Evolutionary conservation across 768 basidiomycete species (phyloP), one percentile per base, ranked within the genome.

Genomic region (Mycena crocata): DNA sequence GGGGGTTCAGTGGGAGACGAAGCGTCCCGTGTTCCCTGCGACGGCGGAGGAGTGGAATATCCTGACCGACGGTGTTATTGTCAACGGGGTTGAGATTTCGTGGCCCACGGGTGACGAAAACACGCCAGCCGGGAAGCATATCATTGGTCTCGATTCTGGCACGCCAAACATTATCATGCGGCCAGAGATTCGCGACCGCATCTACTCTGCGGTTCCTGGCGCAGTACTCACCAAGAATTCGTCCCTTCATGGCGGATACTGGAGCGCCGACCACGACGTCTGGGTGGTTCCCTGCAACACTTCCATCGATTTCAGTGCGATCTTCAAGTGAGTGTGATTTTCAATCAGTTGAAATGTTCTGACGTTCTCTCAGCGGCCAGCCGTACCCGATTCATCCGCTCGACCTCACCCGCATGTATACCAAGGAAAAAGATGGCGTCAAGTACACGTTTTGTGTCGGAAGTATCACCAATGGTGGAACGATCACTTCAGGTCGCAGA

Each of bases 271-370:
- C 44, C 17, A 17, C 2, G 63, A 69, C 40, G 40, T 65, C 0
- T 69, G 67, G 67, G 46, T 69, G 3, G 40, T 69, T 10, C 67
- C 67, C 2, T 69, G 67, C 31, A 52, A 30, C 9, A 51, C 62
- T 4, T 15, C 58, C 1, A 52, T 61, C 26, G 61, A 23, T 50
- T 28, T 69, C 15, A 57, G 26, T 3, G 31, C 42, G 4, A 23
- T 35, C 3, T 68, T 68, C n/a, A 62, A 39, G 67, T 60, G 21
- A 2, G 62, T 59, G n/a, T 7, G 1, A 23, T 19, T 10, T 24
- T 15, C 12, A 10, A 5, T 60, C n/a, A 15, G n/a, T 31, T 30
- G 5, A 61, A 30, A 24, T 31, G 13, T 19, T n/a, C 50, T 62
- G 21, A 66, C 21, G 3, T 46, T 39, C 19, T 26, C 26, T 13